A percentile compares a stretch with the other conserved stretches of the same genome.
Conservation (phyloP, 106 monocot species). For the Iris macrosiphon region DNA sequence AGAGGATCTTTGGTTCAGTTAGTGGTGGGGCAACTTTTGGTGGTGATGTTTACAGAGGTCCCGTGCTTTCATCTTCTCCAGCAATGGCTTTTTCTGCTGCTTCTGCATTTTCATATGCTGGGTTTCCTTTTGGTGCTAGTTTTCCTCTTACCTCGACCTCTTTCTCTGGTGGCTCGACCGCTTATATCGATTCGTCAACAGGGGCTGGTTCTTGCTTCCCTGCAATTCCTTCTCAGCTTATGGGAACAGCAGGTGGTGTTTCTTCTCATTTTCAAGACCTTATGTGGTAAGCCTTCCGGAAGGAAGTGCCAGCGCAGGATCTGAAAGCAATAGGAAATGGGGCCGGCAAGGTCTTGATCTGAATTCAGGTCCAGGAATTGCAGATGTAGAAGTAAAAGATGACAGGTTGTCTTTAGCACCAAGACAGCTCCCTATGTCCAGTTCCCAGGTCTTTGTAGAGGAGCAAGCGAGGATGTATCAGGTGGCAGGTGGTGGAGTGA, state of each 20-base stretch:
- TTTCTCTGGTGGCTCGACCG: slow-evolving; percentile 23
- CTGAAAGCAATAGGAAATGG: slow-evolving; percentile 58
- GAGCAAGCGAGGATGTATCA: slow-evolving; percentile 54
- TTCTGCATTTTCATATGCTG: slow-evolving; percentile 36
- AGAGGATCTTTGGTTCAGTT: slow-evolving; percentile 29
- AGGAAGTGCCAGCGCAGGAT: slow-evolving; percentile 29
- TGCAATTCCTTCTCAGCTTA: slow-evolving; percentile 37
- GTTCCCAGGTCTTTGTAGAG: slow-evolving; percentile 42
- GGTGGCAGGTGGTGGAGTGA: slow-evolving; percentile 30
- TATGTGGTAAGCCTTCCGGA: slow-evolving; percentile 52
- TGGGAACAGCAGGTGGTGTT: slow-evolving; percentile 26
- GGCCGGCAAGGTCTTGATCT: slow-evolving; percentile 66
- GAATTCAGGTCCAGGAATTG: slow-evolving; percentile 67
- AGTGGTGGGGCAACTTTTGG: slow-evolving; percentile 21
- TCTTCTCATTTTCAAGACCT: slow-evolving; percentile 48
- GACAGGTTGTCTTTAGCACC: slow-evolving; percentile 27
- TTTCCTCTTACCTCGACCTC: slow-evolving; percentile 33
- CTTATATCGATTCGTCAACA: slow-evolving; percentile 35
- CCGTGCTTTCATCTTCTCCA: slow-evolving; percentile 38
- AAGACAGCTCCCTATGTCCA: slow-evolving; percentile 31
- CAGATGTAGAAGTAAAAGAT: slow-evolving; percentile 51
- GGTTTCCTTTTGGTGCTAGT: slow-evolving; percentile 33
- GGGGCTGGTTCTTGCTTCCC: slow-evolving; percentile 32
- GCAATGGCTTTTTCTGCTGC: slow-evolving; percentile 35
- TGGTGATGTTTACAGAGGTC: slow-evolving; percentile 38